A percentile compares a stretch with the other conserved stretches of the same genome.
phyloP scores from a whole-genome alignment of 78 protist species.

The Dictyostelium capitatum region DNA sequence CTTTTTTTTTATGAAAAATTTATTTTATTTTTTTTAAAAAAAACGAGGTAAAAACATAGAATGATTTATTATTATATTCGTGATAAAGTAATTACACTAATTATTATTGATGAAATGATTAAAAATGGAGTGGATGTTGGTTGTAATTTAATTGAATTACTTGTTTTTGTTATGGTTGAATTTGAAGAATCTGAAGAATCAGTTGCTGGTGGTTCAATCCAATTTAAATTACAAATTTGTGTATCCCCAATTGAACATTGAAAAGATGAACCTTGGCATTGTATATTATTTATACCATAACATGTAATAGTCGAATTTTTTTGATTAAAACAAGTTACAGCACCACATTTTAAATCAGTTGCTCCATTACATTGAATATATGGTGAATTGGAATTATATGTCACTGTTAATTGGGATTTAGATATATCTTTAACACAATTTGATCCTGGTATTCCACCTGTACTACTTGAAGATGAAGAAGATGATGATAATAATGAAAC shows the following conservation, averaged over 20 bases:
- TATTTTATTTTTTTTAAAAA: too few relatives aligned
- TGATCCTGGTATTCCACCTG: background rate
- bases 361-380: background rate
- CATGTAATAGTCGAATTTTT: too few relatives aligned
- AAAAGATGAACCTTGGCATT: background rate
- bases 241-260: background rate
- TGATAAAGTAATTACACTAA: too few relatives aligned
- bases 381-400: background rate
- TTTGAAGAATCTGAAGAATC: background rate
- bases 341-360: background rate
- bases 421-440: background rate
- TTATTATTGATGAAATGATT: too few relatives aligned
- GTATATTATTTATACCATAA: background rate
- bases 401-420: background rate
- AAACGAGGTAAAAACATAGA: too few relatives aligned
- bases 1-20: too few relatives aligned
- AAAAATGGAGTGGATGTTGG: too few relatives aligned
- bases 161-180: background rate
- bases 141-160: background rate
- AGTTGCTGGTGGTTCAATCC: background rate
- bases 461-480: background rate
- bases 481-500: background rate
- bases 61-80: too few relatives aligned
- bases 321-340: background rate
- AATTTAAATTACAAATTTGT: constrained; percentile 3